A percentile compares a stretch with the other conserved stretches of the same genome.
Evolutionary conservation across 2,329 filamentous ascomycete genomes (phyloP).

Genomic region (Colletotrichum trifolii): DNA sequence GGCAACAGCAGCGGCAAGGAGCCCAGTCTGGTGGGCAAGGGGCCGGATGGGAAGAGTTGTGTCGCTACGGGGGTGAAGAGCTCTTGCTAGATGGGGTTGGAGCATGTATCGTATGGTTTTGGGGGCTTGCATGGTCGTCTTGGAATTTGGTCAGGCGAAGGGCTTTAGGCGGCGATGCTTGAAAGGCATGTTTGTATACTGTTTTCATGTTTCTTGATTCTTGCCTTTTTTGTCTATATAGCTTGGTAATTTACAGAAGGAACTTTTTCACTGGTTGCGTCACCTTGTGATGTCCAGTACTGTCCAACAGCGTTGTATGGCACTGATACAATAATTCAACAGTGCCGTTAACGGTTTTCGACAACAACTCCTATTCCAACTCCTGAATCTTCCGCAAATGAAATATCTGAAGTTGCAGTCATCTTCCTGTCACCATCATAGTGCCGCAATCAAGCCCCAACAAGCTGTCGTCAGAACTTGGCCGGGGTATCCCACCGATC

Average conservation of each 20-base stretch:
- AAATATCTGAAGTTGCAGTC: neutral
- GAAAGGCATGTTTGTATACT: too few species aligned
- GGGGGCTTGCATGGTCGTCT: neutral
- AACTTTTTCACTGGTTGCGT: too few species aligned
- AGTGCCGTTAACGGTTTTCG: too few species aligned
- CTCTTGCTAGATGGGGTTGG: conserved; percentile 19
- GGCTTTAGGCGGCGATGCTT: neutral
- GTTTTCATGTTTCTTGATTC: too few species aligned
- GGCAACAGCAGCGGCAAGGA: conserved; percentile 28
- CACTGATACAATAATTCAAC: too few species aligned
- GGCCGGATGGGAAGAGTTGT: conserved; percentile 34
- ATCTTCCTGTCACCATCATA: neutral
- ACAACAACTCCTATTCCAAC: too few species aligned
- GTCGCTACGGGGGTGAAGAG: conserved; percentile 24
- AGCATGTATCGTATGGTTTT: neutral
- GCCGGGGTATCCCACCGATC: neutral
- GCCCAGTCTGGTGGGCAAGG: conserved; percentile 26
- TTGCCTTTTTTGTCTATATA: too few species aligned
- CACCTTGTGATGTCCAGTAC: too few species aligned
- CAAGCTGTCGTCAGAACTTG: conserved; percentile 8
- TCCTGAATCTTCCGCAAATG: neutral
- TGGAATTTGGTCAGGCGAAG: neutral
- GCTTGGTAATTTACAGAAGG: too few species aligned
- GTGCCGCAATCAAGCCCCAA: neutral
- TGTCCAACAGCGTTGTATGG: too few species aligned